A percentile compares a stretch with the other conserved stretches of the same genome.
phyloP scores from a whole-genome alignment of 2,329 filamentous ascomycete genomes.

The Cordyceps tenuipes region DNA sequence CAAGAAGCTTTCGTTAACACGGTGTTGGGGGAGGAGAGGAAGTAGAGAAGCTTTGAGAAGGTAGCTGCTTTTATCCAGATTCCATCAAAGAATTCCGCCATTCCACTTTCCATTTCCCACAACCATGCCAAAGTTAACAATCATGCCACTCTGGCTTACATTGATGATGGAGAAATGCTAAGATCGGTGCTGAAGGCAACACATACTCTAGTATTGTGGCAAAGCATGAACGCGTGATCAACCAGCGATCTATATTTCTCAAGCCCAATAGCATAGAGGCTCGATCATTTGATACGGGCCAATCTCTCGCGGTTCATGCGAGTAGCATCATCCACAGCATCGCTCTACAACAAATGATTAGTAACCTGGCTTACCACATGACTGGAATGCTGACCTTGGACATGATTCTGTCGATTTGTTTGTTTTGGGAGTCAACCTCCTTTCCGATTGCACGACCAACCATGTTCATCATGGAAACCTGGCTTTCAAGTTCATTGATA shows the following conservation, averaged over 20 bases:
- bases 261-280: too few species aligned
- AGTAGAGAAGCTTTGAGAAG: too few species aligned
- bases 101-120: too few species aligned
- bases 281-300: constrained; percentile 46
- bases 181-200: too few species aligned
- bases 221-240: background rate
- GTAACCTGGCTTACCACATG: constrained; percentile 10
- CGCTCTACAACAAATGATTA: constrained; percentile 50
- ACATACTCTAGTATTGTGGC: background rate
- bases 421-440: constrained; percentile 71
- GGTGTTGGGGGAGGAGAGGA: too few species aligned
- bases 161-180: too few species aligned
- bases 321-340: constrained; percentile 73
- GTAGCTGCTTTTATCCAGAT: too few species aligned
- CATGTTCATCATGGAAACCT: constrained; percentile 63
- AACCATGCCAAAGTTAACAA: too few species aligned
- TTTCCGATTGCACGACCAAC: constrained; percentile 65
- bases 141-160: too few species aligned
- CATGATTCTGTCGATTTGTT: constrained; percentile 64
- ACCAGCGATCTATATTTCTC: background rate
- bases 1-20: too few species aligned
- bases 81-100: too few species aligned
- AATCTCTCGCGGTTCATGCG: constrained; percentile 67
- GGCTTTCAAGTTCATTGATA: constrained; percentile 58
- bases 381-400: constrained; percentile 52